Conservation (phyloP, 225 moss, liverwort and hornwort genomes). For the Straminergon stramineum region DNA sequence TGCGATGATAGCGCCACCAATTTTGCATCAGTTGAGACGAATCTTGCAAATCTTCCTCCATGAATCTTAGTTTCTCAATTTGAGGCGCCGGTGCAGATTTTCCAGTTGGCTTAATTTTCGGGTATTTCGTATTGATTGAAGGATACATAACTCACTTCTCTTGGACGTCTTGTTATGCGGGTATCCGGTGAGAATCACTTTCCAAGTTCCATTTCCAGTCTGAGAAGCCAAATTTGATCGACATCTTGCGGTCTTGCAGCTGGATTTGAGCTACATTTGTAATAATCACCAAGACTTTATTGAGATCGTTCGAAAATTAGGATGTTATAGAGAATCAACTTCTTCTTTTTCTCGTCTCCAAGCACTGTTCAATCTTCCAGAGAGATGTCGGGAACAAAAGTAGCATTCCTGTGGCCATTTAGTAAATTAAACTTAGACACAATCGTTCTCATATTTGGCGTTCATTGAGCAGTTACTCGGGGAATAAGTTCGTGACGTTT, state of each 20-base stretch:
- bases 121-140: background rate
- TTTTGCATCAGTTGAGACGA: background rate
- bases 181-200: constrained; percentile 52
- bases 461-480: background rate
- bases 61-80: background rate
- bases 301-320: background rate
- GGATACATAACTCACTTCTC: background rate
- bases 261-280: constrained; percentile 49
- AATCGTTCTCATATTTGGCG: background rate
- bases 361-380: background rate
- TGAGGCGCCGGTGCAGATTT: background rate
- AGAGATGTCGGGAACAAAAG: background rate
- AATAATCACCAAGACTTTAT: background rate
- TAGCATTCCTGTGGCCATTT: background rate
- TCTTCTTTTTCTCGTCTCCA: background rate
- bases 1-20: background rate
- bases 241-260: constrained; percentile 5
- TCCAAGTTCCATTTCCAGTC: constrained; percentile 49
- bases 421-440: background rate
- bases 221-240: constrained; percentile 37
- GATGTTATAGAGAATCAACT: background rate
- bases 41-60: background rate
- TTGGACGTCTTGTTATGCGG: constrained; percentile 1
- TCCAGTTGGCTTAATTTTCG: background rate
- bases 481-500: background rate